phyloP scores from a whole-genome alignment of 2,329 filamentous ascomycete species.

The Phialophora verrucosa region DNA sequence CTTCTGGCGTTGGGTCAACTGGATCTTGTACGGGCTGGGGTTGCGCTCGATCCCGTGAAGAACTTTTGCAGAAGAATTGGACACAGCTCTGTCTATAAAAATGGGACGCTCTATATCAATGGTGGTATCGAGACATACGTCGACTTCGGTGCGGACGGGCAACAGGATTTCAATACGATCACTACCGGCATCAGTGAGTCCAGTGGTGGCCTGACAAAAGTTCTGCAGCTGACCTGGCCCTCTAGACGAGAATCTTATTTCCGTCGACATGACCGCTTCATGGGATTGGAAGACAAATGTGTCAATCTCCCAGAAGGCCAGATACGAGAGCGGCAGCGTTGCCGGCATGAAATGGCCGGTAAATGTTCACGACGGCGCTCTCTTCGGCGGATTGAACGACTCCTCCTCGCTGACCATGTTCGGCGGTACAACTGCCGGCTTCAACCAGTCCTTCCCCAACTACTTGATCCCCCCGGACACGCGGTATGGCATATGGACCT shows the following conservation, averaged over 20 bases:
- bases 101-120: conserved; percentile 43
- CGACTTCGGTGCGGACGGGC: conserved; percentile 34
- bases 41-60: conserved; percentile 40
- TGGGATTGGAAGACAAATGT: conserved; percentile 31
- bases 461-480: conserved; percentile 39
- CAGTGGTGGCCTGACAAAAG: background rate
- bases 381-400: conserved; percentile 40
- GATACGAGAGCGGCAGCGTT: conserved; percentile 20
- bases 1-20: conserved; percentile 21
- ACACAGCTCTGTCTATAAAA: conserved; percentile 44
- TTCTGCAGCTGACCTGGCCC: background rate
- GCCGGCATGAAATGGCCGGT: conserved; percentile 43
- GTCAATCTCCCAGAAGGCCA: conserved; percentile 19
- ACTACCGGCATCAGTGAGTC: conserved; percentile 43
- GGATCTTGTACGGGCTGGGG: conserved; percentile 19
- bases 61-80: conserved; percentile 41
- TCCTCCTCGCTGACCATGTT: conserved; percentile 43
- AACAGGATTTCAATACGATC: conserved; percentile 27
- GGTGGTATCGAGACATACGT: conserved; percentile 42
- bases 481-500: conserved; percentile 44
- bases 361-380: conserved; percentile 40
- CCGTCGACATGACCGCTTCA: conserved; percentile 39
- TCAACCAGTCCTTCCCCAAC: conserved; percentile 43
- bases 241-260: conserved; percentile 41
- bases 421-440: conserved; percentile 43